Base-by-base conservation (phyloP, 2,329 filamentous ascomycete genomes). In the Aureobasidium sp. region DNA sequence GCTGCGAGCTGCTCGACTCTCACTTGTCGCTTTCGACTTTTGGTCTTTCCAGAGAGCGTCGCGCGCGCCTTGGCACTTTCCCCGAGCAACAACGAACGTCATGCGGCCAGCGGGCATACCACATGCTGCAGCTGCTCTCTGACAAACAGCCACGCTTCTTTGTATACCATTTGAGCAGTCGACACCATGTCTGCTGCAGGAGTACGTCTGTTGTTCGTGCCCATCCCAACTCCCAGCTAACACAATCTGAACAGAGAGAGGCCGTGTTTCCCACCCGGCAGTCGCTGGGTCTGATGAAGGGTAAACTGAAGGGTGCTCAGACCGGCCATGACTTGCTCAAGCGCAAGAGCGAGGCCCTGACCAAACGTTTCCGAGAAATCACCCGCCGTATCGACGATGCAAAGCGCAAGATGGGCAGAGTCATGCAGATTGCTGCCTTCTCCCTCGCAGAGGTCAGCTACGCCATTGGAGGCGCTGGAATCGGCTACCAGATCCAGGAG, bases 351-450 rank as follows among this genome's bases (percentile, higher is more conserved):
- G 94, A 99, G 78, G 94, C 94, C 69, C 81, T 99, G 66, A 99
- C 94, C 67, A 99, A 99, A 45, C 69, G 71, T 59, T 77, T 77
- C 68, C 67, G 73, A 90, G 94, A 99, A 71, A 99, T 99, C 71
- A 97, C 94, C 54, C 86, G 87, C 74, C 89, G 94, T 72, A 99
- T 99, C 76, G 93, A 99, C 79, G 94, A 99, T 76, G 94, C 94
- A 45, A 99, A 99, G 78, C 89, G 92, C 70, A 99, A 99, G 81
- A 99, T 99, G 93, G 94, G 94, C 62, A 85, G 93, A 37, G 94
- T 99, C 40, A 99, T 99, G 94, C 93, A 97, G 76, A 96, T 99
- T 71, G 94, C 94, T 44, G 92, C 94, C 49, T 97, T 99, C 78
- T 97, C 93, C 47, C 83, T 99, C 19, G 94, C 94, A 64, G 94